Base-by-base conservation (phyloP, 768 basidiomycete genomes). In the Hypsizygus marmoreus region DNA sequence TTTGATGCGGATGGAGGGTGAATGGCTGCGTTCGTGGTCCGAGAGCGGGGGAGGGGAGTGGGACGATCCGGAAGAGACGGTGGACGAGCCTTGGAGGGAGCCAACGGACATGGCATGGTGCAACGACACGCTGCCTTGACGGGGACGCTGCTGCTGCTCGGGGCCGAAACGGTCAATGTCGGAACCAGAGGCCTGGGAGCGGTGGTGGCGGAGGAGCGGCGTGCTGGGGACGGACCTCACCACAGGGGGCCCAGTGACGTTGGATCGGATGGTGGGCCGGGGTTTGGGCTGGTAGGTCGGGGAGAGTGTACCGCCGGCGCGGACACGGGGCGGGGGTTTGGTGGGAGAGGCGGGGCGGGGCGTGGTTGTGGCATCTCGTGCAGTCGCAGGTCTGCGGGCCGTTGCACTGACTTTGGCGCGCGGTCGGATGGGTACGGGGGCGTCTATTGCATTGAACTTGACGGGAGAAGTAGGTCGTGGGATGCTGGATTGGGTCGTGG, bases 391-490 rank as follows among this genome's bases (percentile, higher is more conserved):
- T 17, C 31, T 47, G 49, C 26, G 79, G 79, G 53, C 71, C 79
- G 49, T 68, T 75, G 55, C n/a, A n/a, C 80, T 85, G 29, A 87
- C 71, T 64, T 82, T 87, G 47, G 80, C 82, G 59, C 72, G 85
- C 11, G 81, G 79, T 44, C 78, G 56, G 8, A 63, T 60, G 13
- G 60, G 58, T 22, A 59, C 49, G 64, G 59, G 33, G 31, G 60
- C 34, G 25, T 44, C 52, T 22, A 54, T 40, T 2, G 64, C 63
- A 36, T 59, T 51, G 9, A 56, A 55, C 50, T 68, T 69, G 23
- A 56, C 43, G 35, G 70, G 70, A 7, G 82, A 84, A 8, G 62
- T 54, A 11, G 82, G 80, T 34, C 81, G 69, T 29, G 77, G 71
- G 45, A 45, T 43, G 25, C 59, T 63, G 14, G 51, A 47, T 43